Conservation (phyloP, 2,329 filamentous ascomycete species). For the Fusarium foetens region DNA sequence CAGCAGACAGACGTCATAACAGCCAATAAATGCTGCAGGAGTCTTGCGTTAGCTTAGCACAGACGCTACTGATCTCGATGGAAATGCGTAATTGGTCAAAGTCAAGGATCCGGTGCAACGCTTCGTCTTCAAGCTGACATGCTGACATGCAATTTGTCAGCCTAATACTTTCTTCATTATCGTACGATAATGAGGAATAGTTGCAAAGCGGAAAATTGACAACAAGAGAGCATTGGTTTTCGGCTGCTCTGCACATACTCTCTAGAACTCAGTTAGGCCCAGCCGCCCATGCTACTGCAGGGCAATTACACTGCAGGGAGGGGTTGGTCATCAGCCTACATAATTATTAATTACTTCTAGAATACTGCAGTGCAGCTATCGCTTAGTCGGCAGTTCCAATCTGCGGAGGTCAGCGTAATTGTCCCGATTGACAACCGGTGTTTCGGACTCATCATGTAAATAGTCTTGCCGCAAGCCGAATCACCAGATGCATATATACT, state of each 20-base stretch:
- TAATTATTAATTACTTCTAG: background rate
- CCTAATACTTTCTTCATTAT: too few species aligned
- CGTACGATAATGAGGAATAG: too few species aligned
- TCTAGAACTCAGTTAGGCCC: too few species aligned
- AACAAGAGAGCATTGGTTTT: too few species aligned
- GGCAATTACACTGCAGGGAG: background rate
- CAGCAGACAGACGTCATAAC: rapidly evolving
- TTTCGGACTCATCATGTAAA: background rate
- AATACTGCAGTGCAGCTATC: background rate
- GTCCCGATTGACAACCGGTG: background rate
- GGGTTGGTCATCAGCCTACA: background rate
- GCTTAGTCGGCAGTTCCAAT: rapidly evolving
- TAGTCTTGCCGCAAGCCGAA: background rate
- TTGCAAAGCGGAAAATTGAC: too few species aligned
- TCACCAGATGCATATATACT: rapidly evolving
- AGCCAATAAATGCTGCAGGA: rapidly evolving
- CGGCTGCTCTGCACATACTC: too few species aligned
- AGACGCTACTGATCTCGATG: rapidly evolving
- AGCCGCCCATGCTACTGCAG: background rate
- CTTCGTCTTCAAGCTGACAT: background rate
- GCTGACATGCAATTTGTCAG: too few species aligned
- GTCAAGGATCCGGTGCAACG: background rate
- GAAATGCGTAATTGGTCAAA: background rate
- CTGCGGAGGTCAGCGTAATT: rapidly evolving
- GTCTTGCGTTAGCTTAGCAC: rapidly evolving